Evolutionary conservation across 805 yeast species (phyloP).

Genomic region (Kregervanrija delftensis): DNA sequence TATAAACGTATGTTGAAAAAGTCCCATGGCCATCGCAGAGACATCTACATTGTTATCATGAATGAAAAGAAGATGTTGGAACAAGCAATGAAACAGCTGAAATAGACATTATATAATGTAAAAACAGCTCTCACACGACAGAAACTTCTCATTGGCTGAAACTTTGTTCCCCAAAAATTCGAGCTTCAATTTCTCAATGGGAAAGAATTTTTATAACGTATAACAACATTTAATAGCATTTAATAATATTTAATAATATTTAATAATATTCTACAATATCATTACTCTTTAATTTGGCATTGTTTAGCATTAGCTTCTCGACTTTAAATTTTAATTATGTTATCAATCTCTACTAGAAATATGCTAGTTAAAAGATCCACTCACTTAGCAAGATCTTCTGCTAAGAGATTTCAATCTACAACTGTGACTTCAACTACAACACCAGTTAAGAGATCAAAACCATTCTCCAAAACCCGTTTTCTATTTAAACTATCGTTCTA

Average conservation of each 20-base stretch:
- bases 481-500: constrained; percentile 20
- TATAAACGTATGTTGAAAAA: constrained; percentile 13
- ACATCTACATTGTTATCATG: constrained; percentile 5
- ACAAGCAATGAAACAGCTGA: constrained; percentile 9
- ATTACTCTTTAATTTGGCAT: too few species aligned
- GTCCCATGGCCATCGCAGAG: not conserved
- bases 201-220: too few species aligned
- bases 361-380: constrained; percentile 8
- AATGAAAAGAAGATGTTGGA: constrained; percentile 14
- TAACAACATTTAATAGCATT: too few species aligned
- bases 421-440: constrained; percentile 2
- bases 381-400: constrained; percentile 7
- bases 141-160: too few species aligned
- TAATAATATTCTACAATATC: too few species aligned
- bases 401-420: constrained; percentile 19
- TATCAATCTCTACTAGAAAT: constrained; percentile 2
- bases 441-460: constrained; percentile 12
- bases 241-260: too few species aligned
- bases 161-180: too few species aligned
- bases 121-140: too few species aligned
- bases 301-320: too few species aligned
- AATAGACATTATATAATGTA: not conserved
- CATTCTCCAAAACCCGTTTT: constrained; percentile 21
- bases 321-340: too few species aligned
- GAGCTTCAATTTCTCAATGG: too few species aligned